These are phyloP conservation scores for Hypocreales sp. DNA, from an alignment of 2,329 filamentous ascomycete genomes.

Conservation along the genomic window DNA sequence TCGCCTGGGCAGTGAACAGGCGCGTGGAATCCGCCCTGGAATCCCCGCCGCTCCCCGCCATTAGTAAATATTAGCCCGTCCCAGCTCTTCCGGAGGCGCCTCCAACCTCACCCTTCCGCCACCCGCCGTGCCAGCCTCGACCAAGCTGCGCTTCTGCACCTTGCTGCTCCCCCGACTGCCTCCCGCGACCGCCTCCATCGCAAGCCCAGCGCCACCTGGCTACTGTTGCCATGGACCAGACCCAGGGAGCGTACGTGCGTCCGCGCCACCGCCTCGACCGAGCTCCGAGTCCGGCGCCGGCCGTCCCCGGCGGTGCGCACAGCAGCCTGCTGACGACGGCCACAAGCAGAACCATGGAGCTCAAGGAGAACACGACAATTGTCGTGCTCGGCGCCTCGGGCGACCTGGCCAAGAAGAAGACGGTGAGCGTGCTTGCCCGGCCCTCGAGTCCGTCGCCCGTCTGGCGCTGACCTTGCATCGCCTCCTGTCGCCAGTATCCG, in stretches of 20 bases:
- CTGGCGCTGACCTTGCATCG: no score
- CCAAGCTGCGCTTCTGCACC: no score
- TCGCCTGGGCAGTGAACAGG: no score
- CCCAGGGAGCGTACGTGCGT: slow-evolving; percentile 5
- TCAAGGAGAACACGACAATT: slow-evolving; percentile 97
- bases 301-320: not conserved
- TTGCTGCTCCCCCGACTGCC: not conserved
- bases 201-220: slow-evolving; percentile 4
- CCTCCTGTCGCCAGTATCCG: slow-evolving; percentile 65
- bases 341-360: slow-evolving; percentile 62
- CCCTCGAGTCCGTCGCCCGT: no score
- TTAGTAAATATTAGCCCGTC: slow-evolving; percentile 5
- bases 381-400: slow-evolving; percentile 94
- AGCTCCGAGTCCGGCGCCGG: slow-evolving; percentile 3
- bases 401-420: slow-evolving; percentile 99
- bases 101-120: not conserved
- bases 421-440: slow-evolving; percentile 50
- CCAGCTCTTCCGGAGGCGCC: slow-evolving; percentile 5
- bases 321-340: not conserved
- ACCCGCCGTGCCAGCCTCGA: not conserved
- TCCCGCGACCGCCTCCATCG: not conserved
- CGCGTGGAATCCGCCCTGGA: no score
- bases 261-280: slow-evolving; percentile 4
- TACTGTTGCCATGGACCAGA: slow-evolving; percentile 6
- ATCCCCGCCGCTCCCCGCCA: slow-evolving; percentile 3